Conservation (phyloP, 1,284 basidiomycete genomes). For the Ustanciosporium gigantosporum region DNA sequence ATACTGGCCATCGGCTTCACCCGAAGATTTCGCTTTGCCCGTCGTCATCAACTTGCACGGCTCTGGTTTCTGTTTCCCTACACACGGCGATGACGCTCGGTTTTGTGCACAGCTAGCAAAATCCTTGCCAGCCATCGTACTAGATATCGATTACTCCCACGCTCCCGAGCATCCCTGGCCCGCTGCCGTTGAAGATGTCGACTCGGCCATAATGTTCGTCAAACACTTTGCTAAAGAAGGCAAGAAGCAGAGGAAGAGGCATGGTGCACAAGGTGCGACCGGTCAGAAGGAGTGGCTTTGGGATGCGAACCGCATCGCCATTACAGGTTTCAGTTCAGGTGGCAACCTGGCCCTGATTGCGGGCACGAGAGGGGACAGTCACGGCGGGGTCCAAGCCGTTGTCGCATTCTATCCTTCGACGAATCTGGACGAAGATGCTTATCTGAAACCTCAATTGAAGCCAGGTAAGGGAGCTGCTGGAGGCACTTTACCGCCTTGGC, state of each 20-base stretch:
- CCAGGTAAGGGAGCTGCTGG: constrained; percentile 27
- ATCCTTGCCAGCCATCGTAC: constrained; percentile 62
- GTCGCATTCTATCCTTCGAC: constrained; percentile 46
- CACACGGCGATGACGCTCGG: constrained; percentile 27
- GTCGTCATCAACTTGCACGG: constrained; percentile 44
- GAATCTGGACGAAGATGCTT: constrained; percentile 39
- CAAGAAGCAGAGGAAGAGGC: constrained; percentile 16
- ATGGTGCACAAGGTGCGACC: constrained; percentile 14
- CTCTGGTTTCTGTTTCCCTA: constrained; percentile 39
- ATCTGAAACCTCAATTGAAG: constrained; percentile 32
- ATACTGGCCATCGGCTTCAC: constrained; percentile 13
- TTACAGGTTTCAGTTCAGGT: constrained; percentile 42
- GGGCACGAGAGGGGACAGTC: constrained; percentile 6
- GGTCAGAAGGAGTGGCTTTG: constrained; percentile 32
- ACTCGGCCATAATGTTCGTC: constrained; percentile 71
- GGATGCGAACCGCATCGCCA: constrained; percentile 30
- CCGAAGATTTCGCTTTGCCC: constrained; percentile 19
- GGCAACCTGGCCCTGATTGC: constrained; percentile 38
- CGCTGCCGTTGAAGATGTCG: constrained; percentile 73
- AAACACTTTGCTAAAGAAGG: constrained; percentile 19
- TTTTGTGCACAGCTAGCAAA: constrained; percentile 31
- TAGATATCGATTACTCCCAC: constrained; percentile 74
- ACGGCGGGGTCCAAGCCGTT: constrained; percentile 25
- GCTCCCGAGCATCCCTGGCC: constrained; percentile 76
- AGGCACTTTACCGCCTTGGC: constrained; percentile 26